These are phyloP conservation scores for Sextonia rubra DNA, from an alignment of 164 flowering plant genomes.

Conservation along the genomic window DNA sequence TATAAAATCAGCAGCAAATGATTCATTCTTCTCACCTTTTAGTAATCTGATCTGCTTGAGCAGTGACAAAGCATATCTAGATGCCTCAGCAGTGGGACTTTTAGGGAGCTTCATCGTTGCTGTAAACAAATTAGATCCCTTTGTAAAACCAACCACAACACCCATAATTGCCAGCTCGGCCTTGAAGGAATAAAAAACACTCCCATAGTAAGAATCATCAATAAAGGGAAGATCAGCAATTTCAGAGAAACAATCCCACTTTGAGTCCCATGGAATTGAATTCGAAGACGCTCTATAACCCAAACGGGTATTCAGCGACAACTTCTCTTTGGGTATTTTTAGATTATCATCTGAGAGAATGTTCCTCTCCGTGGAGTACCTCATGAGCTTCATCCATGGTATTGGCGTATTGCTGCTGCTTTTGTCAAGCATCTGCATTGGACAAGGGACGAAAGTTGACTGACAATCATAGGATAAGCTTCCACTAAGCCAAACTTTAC, in stretches of 20 bases:
- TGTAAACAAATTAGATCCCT: slow-evolving; percentile 27
- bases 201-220: slow-evolving; percentile 40
- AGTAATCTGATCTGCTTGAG: not conserved
- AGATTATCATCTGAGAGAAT: slow-evolving; percentile 35
- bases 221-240: slow-evolving; percentile 49
- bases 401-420: slow-evolving; percentile 35
- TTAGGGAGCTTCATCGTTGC: not conserved
- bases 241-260: slow-evolving; percentile 33
- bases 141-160: slow-evolving; percentile 30
- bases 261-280: slow-evolving; percentile 31
- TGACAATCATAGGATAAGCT: slow-evolving; percentile 46
- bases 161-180: slow-evolving; percentile 51
- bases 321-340: slow-evolving; percentile 21
- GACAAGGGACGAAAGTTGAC: slow-evolving; percentile 39
- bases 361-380: slow-evolving; percentile 24
- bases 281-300: slow-evolving; percentile 40
- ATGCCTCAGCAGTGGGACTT: not conserved
- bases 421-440: slow-evolving; percentile 23
- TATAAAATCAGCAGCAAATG: slow-evolving; percentile 13
- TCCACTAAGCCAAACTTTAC: slow-evolving; percentile 46
- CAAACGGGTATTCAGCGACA: slow-evolving; percentile 39
- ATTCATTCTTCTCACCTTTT: not conserved
- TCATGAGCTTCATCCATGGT: slow-evolving; percentile 43
- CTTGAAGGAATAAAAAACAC: slow-evolving; percentile 28
- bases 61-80: not conserved